Percentiles rank a stretch among this genome's conserved stretches.
These are phyloP conservation scores for Arabidopsis arenosa DNA, from an alignment of 345 rosid species.

Conservation along the genomic window DNA sequence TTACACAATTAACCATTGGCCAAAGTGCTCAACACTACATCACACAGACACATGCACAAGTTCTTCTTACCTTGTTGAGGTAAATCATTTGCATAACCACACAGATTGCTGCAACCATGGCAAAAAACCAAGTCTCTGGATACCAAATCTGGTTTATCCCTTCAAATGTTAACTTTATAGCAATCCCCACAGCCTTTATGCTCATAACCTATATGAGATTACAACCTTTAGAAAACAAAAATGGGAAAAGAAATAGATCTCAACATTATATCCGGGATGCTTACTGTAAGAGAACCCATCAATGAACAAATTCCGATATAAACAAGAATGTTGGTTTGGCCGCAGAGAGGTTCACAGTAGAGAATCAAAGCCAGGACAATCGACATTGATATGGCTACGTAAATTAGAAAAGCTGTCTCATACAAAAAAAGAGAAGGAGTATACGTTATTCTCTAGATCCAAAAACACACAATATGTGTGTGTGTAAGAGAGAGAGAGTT, in stretches of 20 bases:
- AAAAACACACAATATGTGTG: background rate
- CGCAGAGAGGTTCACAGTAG: conserved; percentile 84
- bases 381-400: conserved; percentile 68
- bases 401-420: conserved; percentile 76
- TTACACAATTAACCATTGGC: background rate
- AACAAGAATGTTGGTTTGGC: conserved; percentile 81
- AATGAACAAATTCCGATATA: conserved; percentile 90
- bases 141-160: conserved; percentile 80
- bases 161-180: conserved; percentile 83
- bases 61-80: conserved; percentile 71
- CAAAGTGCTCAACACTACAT: background rate
- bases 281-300: conserved; percentile 85
- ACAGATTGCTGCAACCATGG: conserved; percentile 82
- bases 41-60: background rate
- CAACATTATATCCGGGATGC: conserved; percentile 1
- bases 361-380: conserved; percentile 75
- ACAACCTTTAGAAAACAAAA: background rate
- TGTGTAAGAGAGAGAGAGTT: background rate
- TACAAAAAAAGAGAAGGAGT: conserved; percentile 13
- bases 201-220: conserved; percentile 69
- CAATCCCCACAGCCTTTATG: conserved; percentile 96
- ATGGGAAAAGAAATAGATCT: background rate
- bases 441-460: conserved; percentile 19
- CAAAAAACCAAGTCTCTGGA: conserved; percentile 92
- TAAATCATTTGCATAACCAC: conserved; percentile 87